Conservation (phyloP, 805 yeast genomes). For the Priceomyces castillae region DNA sequence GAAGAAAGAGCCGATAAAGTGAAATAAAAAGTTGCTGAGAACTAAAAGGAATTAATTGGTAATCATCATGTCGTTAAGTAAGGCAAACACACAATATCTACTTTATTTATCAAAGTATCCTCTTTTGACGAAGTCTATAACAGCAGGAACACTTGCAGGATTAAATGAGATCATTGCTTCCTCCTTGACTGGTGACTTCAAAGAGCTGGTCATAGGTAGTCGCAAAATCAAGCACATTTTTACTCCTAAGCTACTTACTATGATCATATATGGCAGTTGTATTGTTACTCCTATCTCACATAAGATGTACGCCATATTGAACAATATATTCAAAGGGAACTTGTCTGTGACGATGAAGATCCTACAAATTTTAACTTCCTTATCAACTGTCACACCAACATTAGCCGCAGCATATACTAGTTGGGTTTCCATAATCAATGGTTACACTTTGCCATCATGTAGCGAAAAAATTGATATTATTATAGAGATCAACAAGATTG, state of each 20-base stretch:
- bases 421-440: conserved; percentile 53
- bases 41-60: neutral
- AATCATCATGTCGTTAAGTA: conserved; percentile 5
- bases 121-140: conserved; percentile 54
- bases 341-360: conserved; percentile 38
- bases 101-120: conserved; percentile 47
- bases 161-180: conserved; percentile 60
- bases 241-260: conserved; percentile 46
- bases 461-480: conserved; percentile 4
- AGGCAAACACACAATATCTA: conserved; percentile 32
- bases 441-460: conserved; percentile 17
- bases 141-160: conserved; percentile 53
- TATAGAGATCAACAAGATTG: conserved; percentile 17
- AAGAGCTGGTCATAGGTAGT: conserved; percentile 14
- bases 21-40: too few species aligned
- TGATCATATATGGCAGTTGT: conserved; percentile 54
- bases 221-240: conserved; percentile 37
- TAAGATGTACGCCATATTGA: conserved; percentile 47
- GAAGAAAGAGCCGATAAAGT: too few species aligned
- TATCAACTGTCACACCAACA: conserved; percentile 56
- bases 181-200: conserved; percentile 45
- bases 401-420: conserved; percentile 47
- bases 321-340: conserved; percentile 41
- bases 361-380: conserved; percentile 49
- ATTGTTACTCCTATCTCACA: conserved; percentile 61